These are phyloP conservation scores for Areca catechu DNA, from an alignment of 176 grass and related monocot genomes.

Conservation along the genomic window DNA sequence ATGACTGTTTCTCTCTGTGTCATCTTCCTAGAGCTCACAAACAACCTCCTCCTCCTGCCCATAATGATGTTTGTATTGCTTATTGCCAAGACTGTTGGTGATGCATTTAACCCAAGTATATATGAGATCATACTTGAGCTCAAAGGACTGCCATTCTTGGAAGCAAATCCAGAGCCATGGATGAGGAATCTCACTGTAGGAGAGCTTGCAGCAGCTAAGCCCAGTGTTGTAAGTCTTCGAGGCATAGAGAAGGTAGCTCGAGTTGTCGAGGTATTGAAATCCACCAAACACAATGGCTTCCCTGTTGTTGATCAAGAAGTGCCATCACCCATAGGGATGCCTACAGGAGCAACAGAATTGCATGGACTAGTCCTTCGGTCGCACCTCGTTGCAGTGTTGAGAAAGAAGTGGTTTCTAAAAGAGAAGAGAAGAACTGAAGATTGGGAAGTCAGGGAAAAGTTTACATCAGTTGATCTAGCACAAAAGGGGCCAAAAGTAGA, in stretches of 20 bases:
- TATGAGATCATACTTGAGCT: conserved; percentile 99
- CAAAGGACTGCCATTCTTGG: conserved; percentile 80
- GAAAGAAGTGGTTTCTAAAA: conserved; percentile 58
- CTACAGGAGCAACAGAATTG: conserved; percentile 38
- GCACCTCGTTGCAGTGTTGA: conserved; percentile 59
- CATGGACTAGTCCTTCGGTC: conserved; percentile 71
- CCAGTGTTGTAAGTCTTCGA: conserved; percentile 34
- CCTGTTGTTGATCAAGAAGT: conserved; percentile 47
- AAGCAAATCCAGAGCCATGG: conserved; percentile 70
- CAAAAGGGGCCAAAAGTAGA: conserved; percentile 31
- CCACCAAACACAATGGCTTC: conserved; percentile 74
- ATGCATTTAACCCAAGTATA: conserved; percentile 84
- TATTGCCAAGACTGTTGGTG: conserved; percentile 79
- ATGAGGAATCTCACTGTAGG: conserved; percentile 86
- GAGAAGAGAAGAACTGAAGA: conserved; percentile 65
- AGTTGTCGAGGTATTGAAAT: conserved; percentile 34
- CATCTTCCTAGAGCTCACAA: conserved; percentile 97
- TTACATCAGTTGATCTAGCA: conserved; percentile 61
- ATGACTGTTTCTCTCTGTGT: conserved; percentile 97
- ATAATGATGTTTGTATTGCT: conserved; percentile 98
- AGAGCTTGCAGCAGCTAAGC: conserved; percentile 59
- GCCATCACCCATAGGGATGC: not conserved
- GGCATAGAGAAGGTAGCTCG: conserved; percentile 59
- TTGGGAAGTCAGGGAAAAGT: conserved; percentile 60
- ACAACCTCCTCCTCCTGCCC: conserved; percentile 76